Evolutionary conservation across 169 alveolate genomes (phyloP), one percentile per base, ranked within the genome.

Genomic region (Plasmodium gonderi): DNA sequence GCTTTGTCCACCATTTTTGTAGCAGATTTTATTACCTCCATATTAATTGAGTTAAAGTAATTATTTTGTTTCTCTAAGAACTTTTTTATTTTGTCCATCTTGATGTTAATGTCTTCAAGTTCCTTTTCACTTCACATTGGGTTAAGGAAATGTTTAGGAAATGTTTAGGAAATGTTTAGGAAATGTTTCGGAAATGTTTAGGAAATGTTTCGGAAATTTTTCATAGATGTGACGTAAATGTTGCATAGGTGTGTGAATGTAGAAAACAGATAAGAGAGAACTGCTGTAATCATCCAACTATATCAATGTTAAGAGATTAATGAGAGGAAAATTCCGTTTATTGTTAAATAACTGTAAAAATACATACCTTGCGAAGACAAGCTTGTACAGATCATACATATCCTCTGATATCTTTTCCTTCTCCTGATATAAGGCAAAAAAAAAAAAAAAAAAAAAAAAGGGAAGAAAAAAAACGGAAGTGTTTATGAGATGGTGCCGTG

Each of bases 1-100:
- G n/a, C n/a, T n/a, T n/a, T n/a, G n/a, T n/a, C n/a, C n/a, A n/a
- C n/a, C n/a, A n/a, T n/a, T n/a, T n/a, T n/a, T n/a, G n/a, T n/a
- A 8, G 23, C 65, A 49, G 14, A 42, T 12, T 45, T 11, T 31
- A 20, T 20, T 89, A 89, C 94, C 80, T 89, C 94, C 90, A 89
- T 89, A 77, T 89, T 75, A 60, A 89, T 89, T 20, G 94, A 89
- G 49, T 89, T 14, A 36, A 89, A 89, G 51, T 89, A 89, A n/a
- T 54, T 74, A 64, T 85, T 85, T 85, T 85, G 92, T 17, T 85
- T 85, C 45, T 85, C 92, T 12, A 85, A 14, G 67, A 74, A 85
- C 44, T 85, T 74, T 85, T 74, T 45, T 74, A 85, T 85, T 54
- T 85, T 85, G 44, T 85, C 92, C 65, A 85, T 26, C 60, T 85